Evolutionary conservation across 768 basidiomycete genomes (phyloP), one percentile per base, ranked within the genome.

Genomic region (Leccinum uliginosum): DNA sequence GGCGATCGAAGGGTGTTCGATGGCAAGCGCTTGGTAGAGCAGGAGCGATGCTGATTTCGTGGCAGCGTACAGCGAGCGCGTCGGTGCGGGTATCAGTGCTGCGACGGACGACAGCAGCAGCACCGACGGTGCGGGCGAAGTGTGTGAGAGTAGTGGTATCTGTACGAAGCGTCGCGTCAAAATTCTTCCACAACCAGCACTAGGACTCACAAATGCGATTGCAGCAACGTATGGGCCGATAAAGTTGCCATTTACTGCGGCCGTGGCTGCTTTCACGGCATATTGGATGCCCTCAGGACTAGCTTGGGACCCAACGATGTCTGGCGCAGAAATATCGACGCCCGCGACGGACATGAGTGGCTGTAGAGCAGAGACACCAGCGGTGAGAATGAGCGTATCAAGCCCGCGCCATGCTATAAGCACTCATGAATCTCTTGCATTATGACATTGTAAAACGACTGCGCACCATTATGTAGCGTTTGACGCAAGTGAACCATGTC

Each of bases 71-170:
- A 98, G 73, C 1, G 90, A 75, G 7, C 94, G 86, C 1, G 90
- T 93, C 1, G 94, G 94, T 0, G 93, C 84, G 3, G 94, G 90
- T 34, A 94, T 84, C 6, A 87, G 76, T 3, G 91, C 83, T 3
- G 87, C 94, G 3, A 87, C 75, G 27, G 86, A 89, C 8, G 91
- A 91, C 34, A 97, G 67, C 43, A 95, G 83, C 26, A 92, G 81
- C 35, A 96, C 77, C 0, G 90, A 83, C 0, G 93, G 93, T 0
- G 82, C 77, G 0, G 67, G 55, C 0, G 91, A 93, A 0, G 85
- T 80, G 24, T 76, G 66, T 11, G 80, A 75, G 32, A 96, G 80
- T 0, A 93, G 68, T 0, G 93, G 93, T 6, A 95, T 84, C 92
- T 96, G 59, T 34, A 38, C 32, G 6, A 27, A 30, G 30, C 4